phyloP scores from a whole-genome alignment of 768 basidiomycete species.

The Psilocybe azurescens region DNA sequence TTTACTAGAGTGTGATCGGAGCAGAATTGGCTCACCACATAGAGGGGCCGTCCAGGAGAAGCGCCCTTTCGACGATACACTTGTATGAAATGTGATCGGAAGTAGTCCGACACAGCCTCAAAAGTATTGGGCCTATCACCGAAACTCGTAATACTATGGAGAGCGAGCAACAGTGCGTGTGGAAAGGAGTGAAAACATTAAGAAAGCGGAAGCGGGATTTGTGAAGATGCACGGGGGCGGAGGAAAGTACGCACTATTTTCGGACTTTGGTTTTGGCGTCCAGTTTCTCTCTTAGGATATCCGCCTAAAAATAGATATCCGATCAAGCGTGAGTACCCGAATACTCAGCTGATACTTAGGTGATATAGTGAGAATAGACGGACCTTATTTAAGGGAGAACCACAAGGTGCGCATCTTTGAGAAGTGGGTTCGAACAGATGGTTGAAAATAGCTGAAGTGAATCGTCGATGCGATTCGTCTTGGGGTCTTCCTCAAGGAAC shows the following conservation, averaged over 20 bases:
- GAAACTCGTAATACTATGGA: conserved; percentile 73
- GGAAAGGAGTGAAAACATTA: not conserved
- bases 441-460: conserved; percentile 79
- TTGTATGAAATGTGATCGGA: conserved; percentile 84
- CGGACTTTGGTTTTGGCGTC: conserved; percentile 69
- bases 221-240: not conserved
- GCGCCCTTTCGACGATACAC: conserved; percentile 71
- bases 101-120: conserved; percentile 76
- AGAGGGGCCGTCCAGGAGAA: conserved; percentile 58
- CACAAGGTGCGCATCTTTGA: conserved; percentile 74
- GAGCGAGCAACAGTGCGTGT: conserved; percentile 1
- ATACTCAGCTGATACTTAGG: not conserved
- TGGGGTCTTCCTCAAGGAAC: conserved; percentile 84
- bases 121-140: conserved; percentile 74
- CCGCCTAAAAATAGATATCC: conserved; percentile 49
- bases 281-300: conserved; percentile 76
- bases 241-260: conserved; percentile 66
- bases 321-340: not conserved
- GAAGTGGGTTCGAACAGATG: conserved; percentile 76
- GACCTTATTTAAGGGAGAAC: conserved; percentile 84
- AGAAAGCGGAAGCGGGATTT: not conserved
- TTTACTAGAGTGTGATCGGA: not conserved
- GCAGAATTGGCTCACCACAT: conserved; percentile 53
- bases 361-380: conserved; percentile 22
- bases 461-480: conserved; percentile 81